These are phyloP conservation scores for Pestalotiopsis sp. DNA, from an alignment of 2,329 filamentous ascomycete species.

Conservation along the genomic window DNA sequence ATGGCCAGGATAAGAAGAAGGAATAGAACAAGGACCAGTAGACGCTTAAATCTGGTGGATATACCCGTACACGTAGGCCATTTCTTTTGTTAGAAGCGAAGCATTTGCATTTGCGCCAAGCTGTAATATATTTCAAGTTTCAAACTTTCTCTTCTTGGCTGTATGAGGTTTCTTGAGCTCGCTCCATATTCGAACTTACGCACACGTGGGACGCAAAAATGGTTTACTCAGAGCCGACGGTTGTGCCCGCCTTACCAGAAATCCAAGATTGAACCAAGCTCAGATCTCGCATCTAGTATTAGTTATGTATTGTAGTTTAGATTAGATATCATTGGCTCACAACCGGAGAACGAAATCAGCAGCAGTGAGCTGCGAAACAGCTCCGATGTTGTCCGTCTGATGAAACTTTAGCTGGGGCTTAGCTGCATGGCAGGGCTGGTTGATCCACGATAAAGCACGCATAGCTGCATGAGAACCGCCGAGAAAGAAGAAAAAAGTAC, in stretches of 20 bases:
- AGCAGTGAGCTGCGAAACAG: not conserved
- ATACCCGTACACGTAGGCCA: constrained; percentile 12
- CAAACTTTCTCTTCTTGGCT: not conserved
- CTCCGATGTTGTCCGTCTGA: not conserved
- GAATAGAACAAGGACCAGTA: constrained; percentile 3
- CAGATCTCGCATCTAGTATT: not conserved
- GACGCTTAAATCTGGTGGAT: constrained; percentile 1
- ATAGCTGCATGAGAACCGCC: not conserved
- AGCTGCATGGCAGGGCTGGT: constrained; percentile 1
- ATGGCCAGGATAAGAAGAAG: constrained; percentile 1
- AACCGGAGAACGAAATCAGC: not conserved
- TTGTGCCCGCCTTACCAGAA: not conserved
- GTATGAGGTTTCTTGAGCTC: not conserved
- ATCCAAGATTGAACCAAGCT: not conserved
- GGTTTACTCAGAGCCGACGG: not conserved
- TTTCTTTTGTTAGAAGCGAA: not conserved
- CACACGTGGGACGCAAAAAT: not conserved
- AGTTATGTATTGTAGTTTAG: not conserved
- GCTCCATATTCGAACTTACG: not conserved
- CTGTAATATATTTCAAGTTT: not conserved
- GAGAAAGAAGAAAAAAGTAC: not conserved
- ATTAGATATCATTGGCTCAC: not conserved
- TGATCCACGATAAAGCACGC: not conserved
- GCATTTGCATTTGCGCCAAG: not conserved
- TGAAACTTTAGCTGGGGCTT: constrained; percentile 3